Base-by-base conservation (phyloP, 352 stramenopile species). In the Aphanomyces euteiches region DNA sequence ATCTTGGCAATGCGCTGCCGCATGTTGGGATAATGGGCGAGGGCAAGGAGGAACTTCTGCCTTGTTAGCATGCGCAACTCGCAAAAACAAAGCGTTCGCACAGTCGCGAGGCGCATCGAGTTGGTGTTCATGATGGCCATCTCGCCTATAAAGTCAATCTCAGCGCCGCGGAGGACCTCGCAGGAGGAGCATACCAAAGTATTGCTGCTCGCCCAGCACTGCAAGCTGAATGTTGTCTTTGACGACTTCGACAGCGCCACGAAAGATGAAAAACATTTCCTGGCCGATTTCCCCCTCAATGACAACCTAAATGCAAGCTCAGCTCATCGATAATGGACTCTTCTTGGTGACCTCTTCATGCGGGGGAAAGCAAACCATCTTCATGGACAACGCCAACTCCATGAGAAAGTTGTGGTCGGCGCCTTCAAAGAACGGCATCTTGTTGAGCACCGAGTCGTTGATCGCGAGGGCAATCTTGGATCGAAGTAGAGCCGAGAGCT, bases 191-290 rank as follows among this genome's bases (percentile, higher is more conserved):
- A 58, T 4, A 67, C 84, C 84, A 75, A 92, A 92, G 74, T 92
- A 92, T 75, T 92, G 84, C 63, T 90, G 90, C 67, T 92, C 78
- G n/a, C 81, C 82, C 1, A 92, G 75, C 17, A 92, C 70, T 4
- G 81, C 79, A 4, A 92, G 75, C 69, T 92, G 84, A 28, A 81
- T 58, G n/a, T 74, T 79, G 17, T 78, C 78, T 56, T 84, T 79
- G 45, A 86, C 74, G 40, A 92, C 82, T 72, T 92, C 84, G 39
- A 90, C 84, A 13, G 88, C 83, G 2, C 84, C 84, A 4, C 84
- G 82, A 73, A 91, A 93, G 70, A 92, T 92, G 70, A 90, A 92
- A 66, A 92, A 92, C 85, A 92, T 92, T 63, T 92, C 85, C 67
- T 92, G 80, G 13, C 85, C 85, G 48, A 90, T 90, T 68, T 92